Base-by-base conservation (phyloP, 345 rosid genomes). In the Raphanus raphanistrum region DNA sequence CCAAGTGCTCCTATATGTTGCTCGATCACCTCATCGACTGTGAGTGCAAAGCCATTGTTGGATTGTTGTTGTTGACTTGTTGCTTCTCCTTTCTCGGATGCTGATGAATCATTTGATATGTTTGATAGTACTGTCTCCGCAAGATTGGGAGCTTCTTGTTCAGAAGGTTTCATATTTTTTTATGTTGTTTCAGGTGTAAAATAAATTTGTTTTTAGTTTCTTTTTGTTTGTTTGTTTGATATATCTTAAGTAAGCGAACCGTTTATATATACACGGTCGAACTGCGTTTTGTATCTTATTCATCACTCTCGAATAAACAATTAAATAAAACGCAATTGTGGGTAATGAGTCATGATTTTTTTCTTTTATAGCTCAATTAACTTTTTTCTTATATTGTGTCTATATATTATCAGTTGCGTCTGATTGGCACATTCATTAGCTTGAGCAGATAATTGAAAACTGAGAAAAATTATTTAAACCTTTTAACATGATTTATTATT, bases 21-120 rank as follows among this genome's bases (percentile, higher is more conserved):
- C 50, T 92, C 96, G 2, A 90, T 43, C 67, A 85, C 92, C 16
- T 89, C 91, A 10, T 92, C 97, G 4, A 92, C 89, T 2, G 88
- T 89, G 57, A 92, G 84, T 72, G 88, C 86, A 17, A 85, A 68
- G 11, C 80, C 79, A 13, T n/a, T 79, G 52, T 61, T 60, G 28
- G 69, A 31, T 35, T 6, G 74, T 38, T 6, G 74, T 38, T 73
- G 70, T n/a, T 63, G 82, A 2, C 31, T 12, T n/a, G 58, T 63
- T 31, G 35, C 65, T n/a, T 33, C 73, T 63, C 85, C 82, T 60
- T 68, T 77, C 66, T 79, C 84, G 0, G 79, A 28, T 35, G 59
- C 65, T 62, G 70, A 80, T 45, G 77, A 78, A 60, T 72, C 81
- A 35, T 75, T 76, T 2, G 76, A 69, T 63, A 74, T 71, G 70